Conservation (phyloP, 2,329 filamentous ascomycete genomes). For the Alternaria sp. region DNA sequence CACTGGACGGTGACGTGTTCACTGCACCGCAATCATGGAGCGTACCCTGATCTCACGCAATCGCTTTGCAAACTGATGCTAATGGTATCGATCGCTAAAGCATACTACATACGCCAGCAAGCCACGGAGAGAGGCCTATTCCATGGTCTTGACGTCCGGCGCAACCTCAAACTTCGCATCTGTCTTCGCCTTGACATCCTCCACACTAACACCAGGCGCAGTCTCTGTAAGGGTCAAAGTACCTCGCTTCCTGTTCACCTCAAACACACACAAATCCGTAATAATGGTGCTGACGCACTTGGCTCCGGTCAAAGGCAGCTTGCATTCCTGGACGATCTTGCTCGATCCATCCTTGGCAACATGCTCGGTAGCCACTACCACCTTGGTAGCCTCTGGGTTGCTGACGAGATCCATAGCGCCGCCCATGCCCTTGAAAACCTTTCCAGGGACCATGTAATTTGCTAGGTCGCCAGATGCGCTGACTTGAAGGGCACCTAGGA, state of each 20-base stretch:
- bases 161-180: constrained; percentile 83
- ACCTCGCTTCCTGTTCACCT: constrained; percentile 74
- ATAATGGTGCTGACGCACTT: constrained; percentile 51
- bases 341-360: constrained; percentile 90
- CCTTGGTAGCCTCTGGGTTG: constrained; percentile 83
- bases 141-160: constrained; percentile 81
- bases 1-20: background rate
- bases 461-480: constrained; percentile 80
- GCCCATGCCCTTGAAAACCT: constrained; percentile 86
- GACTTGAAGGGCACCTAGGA: constrained; percentile 91
- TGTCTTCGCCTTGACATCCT: constrained; percentile 86
- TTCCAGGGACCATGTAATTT: constrained; percentile 92
- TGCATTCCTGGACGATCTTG: constrained; percentile 80
- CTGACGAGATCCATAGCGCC: constrained; percentile 91
- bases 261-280: constrained; percentile 55
- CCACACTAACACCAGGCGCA: constrained; percentile 84
- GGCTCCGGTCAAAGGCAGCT: constrained; percentile 49
- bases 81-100: background rate
- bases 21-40: background rate
- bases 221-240: constrained; percentile 79
- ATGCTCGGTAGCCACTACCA: constrained; percentile 94
- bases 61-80: background rate
- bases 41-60: background rate
- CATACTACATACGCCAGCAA: background rate
- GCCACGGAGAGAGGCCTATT: constrained; percentile 20